Base-by-base conservation (phyloP, 2,329 filamentous ascomycete species). In the Fusarium sp. region DNA sequence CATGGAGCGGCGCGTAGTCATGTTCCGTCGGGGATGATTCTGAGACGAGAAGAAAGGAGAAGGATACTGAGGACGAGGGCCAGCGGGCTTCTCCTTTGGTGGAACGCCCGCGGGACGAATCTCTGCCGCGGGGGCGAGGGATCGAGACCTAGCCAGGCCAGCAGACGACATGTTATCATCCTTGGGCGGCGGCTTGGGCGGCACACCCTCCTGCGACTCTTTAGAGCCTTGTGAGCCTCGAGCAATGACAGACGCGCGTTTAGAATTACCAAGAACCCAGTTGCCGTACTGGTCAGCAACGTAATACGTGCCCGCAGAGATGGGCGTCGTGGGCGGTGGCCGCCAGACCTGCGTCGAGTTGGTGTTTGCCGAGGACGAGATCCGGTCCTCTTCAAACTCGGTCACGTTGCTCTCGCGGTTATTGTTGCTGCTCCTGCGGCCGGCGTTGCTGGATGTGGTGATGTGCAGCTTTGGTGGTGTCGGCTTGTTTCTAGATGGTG, bases 271-370 rank as follows among this genome's bases (percentile, higher is more conserved):
- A 9, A 89, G 81, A 18, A 88, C 83, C 88, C 88, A 89, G 75
- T 89, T 89, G 1, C 87, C 86, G 72, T 83, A 83, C 76, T 83
- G 85, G 75, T 90, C 87, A 37, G 87, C 84, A 56, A 89, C 83
- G 72, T 88, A 89, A 52, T 85, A 84, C 1, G 85, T 84, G 3
- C 84, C 83, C 1, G 85, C 85, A 3, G 86, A 86, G 45, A 82
- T 80, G 2, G 87, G 85, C 22, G 84, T 85, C 3, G 82, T 81
- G 3, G 85, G 83, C 0, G 87, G 87, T 7, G 86, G 87, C 14
- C 86, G 82, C 88, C 88, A 89, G 54, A 89, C 84, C 64, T 86
- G 84, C 14, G 73, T 84, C 27, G 47, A 52, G 76, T 57, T 83
- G n/a, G 72, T 84, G 76, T 59, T 83, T 27, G 77, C 78, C 5